These are phyloP conservation scores for Mucor mucedo DNA, from an alignment of 371 early-diverging fungal genomes.

Conservation along the genomic window DNA sequence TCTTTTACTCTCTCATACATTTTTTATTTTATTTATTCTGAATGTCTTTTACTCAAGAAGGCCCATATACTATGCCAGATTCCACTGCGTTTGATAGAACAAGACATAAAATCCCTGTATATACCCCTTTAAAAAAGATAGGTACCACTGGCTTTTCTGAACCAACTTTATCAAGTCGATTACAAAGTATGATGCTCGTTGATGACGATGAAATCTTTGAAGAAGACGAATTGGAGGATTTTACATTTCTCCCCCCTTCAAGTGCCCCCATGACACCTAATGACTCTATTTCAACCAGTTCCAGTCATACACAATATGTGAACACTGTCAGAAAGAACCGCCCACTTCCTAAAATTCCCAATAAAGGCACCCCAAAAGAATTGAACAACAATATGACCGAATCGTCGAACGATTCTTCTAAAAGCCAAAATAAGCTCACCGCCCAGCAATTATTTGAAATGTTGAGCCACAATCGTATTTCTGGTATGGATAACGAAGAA, in stretches of 20 bases:
- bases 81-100: background rate
- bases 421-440: conserved; percentile 10
- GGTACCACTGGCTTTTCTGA: background rate
- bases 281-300: background rate
- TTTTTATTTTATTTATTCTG: background rate
- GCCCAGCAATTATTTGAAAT: conserved; percentile 29
- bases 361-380: conserved; percentile 15
- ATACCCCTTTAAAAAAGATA: conserved; percentile 4
- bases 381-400: conserved; percentile 2
- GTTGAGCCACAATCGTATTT: conserved; percentile 6
- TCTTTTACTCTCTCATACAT: background rate
- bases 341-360: conserved; percentile 29
- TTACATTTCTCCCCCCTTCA: background rate
- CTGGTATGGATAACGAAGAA: background rate
- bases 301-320: conserved; percentile 13
- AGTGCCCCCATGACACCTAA: background rate
- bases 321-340: conserved; percentile 22
- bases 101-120: background rate
- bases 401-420: background rate
- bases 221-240: conserved; percentile 9
- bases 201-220: conserved; percentile 21
- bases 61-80: background rate
- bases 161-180: background rate
- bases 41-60: conserved; percentile 1
- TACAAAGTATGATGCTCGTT: conserved; percentile 2